A percentile compares a stretch with the other conserved stretches of the same genome.
Conservation (phyloP, 805 yeast genomes). For the Lachancea cidri region DNA sequence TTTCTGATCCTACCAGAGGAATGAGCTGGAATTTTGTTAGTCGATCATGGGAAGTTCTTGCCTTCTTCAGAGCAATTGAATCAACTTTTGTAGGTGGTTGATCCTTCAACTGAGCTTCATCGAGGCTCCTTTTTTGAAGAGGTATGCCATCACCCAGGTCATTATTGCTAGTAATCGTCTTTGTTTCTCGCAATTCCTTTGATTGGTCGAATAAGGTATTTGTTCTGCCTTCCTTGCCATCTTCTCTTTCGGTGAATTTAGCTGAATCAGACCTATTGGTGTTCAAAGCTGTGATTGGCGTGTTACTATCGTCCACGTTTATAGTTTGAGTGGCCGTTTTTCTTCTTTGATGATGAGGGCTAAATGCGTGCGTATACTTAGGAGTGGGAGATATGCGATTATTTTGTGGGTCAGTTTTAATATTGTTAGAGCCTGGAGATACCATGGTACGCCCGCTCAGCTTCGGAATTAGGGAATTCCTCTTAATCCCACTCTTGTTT, state of each 20-base stretch:
- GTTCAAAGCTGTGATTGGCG: too few species aligned
- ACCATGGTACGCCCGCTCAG: slow-evolving; percentile 7
- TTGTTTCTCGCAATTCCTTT: too few species aligned
- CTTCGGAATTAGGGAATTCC: slow-evolving; percentile 14
- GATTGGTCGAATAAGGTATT: too few species aligned
- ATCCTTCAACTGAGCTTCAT: too few species aligned
- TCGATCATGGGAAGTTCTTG: slow-evolving; percentile 16
- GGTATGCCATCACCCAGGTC: too few species aligned
- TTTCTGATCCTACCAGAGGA: slow-evolving; percentile 20
- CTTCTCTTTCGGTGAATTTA: too few species aligned
- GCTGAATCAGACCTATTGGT: too few species aligned
- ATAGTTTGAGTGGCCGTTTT: too few species aligned
- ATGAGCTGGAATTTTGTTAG: slow-evolving; percentile 28
- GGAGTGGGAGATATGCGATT: not conserved
- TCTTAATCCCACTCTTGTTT: not conserved
- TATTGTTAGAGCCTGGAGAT: slow-evolving; percentile 2
- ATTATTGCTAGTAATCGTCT: too few species aligned
- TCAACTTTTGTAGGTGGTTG: not conserved
- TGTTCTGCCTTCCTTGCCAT: too few species aligned
- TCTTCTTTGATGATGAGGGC: not conserved
- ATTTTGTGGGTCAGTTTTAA: not conserved
- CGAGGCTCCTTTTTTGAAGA: not conserved
- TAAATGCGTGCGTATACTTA: not conserved
- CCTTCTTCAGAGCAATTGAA: not conserved
- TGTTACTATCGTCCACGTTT: too few species aligned